Evolutionary conservation across 2,329 filamentous ascomycete species (phyloP).

Genomic region (Alternaria dauci): DNA sequence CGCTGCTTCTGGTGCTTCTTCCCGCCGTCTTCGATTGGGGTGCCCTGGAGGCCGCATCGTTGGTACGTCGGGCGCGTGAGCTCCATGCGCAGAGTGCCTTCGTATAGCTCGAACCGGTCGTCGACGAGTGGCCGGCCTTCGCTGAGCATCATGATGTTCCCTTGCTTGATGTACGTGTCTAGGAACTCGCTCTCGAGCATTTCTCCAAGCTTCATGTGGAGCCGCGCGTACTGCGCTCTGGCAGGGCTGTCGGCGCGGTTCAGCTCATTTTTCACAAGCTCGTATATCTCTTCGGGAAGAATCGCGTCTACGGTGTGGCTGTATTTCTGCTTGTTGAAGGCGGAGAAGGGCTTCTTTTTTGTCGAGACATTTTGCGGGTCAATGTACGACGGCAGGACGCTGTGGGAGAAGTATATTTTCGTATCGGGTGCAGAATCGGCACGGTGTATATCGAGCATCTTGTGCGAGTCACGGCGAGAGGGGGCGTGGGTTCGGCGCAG

Average conservation of each 20-base stretch:
- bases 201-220: slow-evolving; percentile 76
- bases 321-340: slow-evolving; percentile 71
- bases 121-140: slow-evolving; percentile 75
- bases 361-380: slow-evolving; percentile 64
- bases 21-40: slow-evolving; percentile 65
- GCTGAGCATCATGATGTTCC: slow-evolving; percentile 83
- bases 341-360: slow-evolving; percentile 79
- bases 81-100: slow-evolving; percentile 77
- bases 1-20: slow-evolving; percentile 72
- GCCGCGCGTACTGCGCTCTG: slow-evolving; percentile 67
- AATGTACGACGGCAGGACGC: slow-evolving; percentile 70
- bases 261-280: slow-evolving; percentile 64
- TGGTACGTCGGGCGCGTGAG: slow-evolving; percentile 86
- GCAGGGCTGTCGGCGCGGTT: slow-evolving; percentile 45
- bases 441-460: slow-evolving; percentile 49
- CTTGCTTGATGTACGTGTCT: slow-evolving; percentile 82
- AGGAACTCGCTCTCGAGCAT: slow-evolving; percentile 80
- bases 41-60: slow-evolving; percentile 79
- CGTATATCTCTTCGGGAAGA: slow-evolving; percentile 71
- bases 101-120: slow-evolving; percentile 73
- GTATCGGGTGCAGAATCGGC: slow-evolving; percentile 50
- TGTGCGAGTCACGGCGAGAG: background rate
- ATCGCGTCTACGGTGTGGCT: slow-evolving; percentile 76
- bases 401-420: slow-evolving; percentile 79
- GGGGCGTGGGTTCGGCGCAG: background rate